Evolutionary conservation across 2,329 filamentous ascomycete species (phyloP), one percentile per base, ranked within the genome.

Genomic region (Eurotiales sp.): DNA sequence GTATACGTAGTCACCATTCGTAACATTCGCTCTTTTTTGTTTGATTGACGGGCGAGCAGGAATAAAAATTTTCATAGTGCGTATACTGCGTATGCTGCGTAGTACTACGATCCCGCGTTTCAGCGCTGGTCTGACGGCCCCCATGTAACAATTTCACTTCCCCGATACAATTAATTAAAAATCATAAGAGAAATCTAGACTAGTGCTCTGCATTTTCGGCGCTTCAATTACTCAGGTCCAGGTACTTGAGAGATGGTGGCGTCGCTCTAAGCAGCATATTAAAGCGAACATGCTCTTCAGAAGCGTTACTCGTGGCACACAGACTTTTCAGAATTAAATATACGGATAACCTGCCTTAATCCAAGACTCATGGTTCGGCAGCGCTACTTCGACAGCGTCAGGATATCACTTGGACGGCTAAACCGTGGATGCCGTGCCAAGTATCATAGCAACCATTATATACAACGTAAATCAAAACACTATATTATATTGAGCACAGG

Each of bases 91-190:
- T n/a, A n/a, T n/a, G n/a, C n/a, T n/a, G n/a, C n/a, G n/a, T n/a
- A n/a, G n/a, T n/a, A 27, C n/a, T 32, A 17, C 25, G 11, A 25
- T 29, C 29, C 45, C 32, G 34, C 37, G 45, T 39, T 39, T 39
- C 45, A 23, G 32, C 27, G 11, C 8, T 8, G 34, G 23, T n/a
- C 32, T 39, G 15, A 34, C 45, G 45, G 45, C 45, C 45, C 45
- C 45, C 45, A 47, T 47, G 45, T 47, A 47, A 47, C 45, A 47
- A 39, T 11, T 25, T 37, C 21, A 15, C 14, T 4, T 4, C 22
- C 25, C 32, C n/a, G 14, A 15, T 11, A 39, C 15, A 21, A n/a
- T 12, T 7, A 14, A 8, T 21, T 12, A 15, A 5, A 5, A 27
- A 27, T 5, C 25, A n/a, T n/a, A n/a, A n/a, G n/a, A n/a, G n/a